phyloP scores from a whole-genome alignment of 2,329 filamentous ascomycete species.

The Aspergillus uvarum region DNA sequence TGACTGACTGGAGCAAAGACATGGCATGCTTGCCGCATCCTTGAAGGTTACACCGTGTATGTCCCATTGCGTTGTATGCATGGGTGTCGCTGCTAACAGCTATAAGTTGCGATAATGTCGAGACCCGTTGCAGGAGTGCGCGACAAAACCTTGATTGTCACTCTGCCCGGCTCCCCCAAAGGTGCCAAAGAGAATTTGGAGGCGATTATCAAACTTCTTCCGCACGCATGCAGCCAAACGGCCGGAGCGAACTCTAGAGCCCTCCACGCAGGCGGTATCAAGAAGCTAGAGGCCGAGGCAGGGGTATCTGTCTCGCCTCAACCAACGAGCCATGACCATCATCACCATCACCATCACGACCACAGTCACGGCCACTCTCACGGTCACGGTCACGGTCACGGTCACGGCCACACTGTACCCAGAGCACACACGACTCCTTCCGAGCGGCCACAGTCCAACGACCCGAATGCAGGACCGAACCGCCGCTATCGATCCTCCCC shows the following conservation, averaged over 20 bases:
- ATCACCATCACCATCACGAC: slow-evolving; percentile 37
- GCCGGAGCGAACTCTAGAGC: slow-evolving; percentile 76
- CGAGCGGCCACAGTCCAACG: slow-evolving; percentile 59
- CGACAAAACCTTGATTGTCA: slow-evolving; percentile 78
- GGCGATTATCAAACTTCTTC: slow-evolving; percentile 82
- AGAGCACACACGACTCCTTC: slow-evolving; percentile 70
- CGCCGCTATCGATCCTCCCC: slow-evolving; percentile 80
- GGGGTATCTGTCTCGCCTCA: slow-evolving; percentile 51
- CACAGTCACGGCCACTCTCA: slow-evolving; percentile 56
- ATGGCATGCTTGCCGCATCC: slow-evolving; percentile 88
- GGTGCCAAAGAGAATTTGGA: slow-evolving; percentile 92
- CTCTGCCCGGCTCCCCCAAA: slow-evolving; percentile 90
- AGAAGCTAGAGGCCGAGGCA: slow-evolving; percentile 81
- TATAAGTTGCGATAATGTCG: slow-evolving; percentile 89
- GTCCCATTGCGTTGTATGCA: slow-evolving; percentile 28
- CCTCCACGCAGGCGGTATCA: slow-evolving; percentile 76
- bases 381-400: slow-evolving; percentile 52
- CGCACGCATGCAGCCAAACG: slow-evolving; percentile 91
- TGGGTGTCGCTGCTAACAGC: slow-evolving; percentile 19
- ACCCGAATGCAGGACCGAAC: slow-evolving; percentile 59
- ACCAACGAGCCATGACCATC: slow-evolving; percentile 21
- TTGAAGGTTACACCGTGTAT: slow-evolving; percentile 84
- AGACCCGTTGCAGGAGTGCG: slow-evolving; percentile 86
- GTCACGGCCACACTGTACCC: slow-evolving; percentile 62
- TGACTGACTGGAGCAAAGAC: slow-evolving; percentile 48